Base-by-base conservation (phyloP, 371 early-diverging fungal genomes). In the Mortierella sp. region DNA sequence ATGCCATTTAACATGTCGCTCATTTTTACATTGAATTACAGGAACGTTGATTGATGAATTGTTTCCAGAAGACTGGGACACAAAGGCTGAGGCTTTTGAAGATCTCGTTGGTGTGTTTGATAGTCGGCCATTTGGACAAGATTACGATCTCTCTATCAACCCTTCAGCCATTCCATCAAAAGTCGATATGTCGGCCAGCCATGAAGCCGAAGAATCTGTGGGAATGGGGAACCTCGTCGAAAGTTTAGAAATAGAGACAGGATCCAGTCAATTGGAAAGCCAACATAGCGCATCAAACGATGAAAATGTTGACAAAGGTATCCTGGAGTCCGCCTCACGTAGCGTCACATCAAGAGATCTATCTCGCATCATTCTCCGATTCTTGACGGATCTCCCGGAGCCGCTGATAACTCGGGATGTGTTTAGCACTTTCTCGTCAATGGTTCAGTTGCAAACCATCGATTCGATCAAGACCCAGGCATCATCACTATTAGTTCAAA, bases 391-490 rank as follows among this genome's bases (percentile, higher is more conserved):
- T 47, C 40, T 77, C 9, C 72, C 77, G 3, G 68, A 77, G 14
- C 72, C 77, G 5, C 30, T 77, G 14, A 67, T 77, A 16, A 59
- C 77, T 1, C 49, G 43, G 1, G 68, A 68, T 24, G 55, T 77
- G 11, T 68, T 72, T 28, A 47, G 40, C 9, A 57, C 72, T 1
- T 66, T 77, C n/a, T 51, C 61, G 16, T 59, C 59, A 10, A 30
- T 72, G 45, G 43, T 59, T 18, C 64, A 64, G n/a, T 52, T 77
- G 10, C 64, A 77, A 14, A 59, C 68, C 1, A 20, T 55, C 18
- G 77, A 77, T 18, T 51, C 59, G 5, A 54, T 77, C 72, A 77
- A 67, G 55, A 40, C 51, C 18, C 72, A 72, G 30, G 60, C 68
- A 0, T 37, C 64, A 14, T 62, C 68, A 0, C 30, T 71, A 12